Conservation (phyloP, 2,329 filamentous ascomycete genomes). For the Hymenoscyphus occultus region DNA sequence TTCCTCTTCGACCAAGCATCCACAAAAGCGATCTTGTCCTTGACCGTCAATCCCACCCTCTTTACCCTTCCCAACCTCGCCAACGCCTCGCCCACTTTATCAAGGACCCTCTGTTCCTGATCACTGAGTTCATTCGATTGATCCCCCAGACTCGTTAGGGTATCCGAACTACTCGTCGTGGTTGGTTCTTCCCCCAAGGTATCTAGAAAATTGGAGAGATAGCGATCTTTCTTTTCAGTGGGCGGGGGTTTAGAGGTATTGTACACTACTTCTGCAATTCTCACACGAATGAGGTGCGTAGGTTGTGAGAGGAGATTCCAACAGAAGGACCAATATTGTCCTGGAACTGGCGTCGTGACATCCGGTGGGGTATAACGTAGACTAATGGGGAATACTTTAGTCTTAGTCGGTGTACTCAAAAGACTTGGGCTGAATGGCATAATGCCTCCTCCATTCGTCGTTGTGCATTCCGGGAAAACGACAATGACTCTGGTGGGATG, state of each 20-base stretch:
- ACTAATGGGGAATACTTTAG: slow-evolving; percentile 85
- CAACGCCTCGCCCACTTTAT: slow-evolving; percentile 78
- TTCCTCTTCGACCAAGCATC: slow-evolving; percentile 59
- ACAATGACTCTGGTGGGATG: slow-evolving; percentile 76
- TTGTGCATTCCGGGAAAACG: slow-evolving; percentile 90
- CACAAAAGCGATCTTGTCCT: slow-evolving; percentile 81
- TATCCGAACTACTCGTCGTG: slow-evolving; percentile 35
- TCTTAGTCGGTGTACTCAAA: slow-evolving; percentile 60
- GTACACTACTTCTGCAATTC: slow-evolving; percentile 74
- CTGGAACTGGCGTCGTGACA: slow-evolving; percentile 85
- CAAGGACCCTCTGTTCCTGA: slow-evolving; percentile 69
- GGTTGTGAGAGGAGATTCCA: slow-evolving; percentile 84
- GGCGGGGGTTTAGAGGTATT: slow-evolving; percentile 44
- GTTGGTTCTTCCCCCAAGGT: slow-evolving; percentile 30
- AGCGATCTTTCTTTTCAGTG: slow-evolving; percentile 36
- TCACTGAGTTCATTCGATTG: slow-evolving; percentile 26
- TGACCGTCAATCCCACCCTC: slow-evolving; percentile 77
- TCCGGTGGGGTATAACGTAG: slow-evolving; percentile 86
- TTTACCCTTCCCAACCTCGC: slow-evolving; percentile 86
- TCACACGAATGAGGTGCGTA: slow-evolving; percentile 85
- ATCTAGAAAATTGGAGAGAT: slow-evolving; percentile 33
- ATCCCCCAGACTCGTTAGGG: slow-evolving; percentile 29
- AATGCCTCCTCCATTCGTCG: slow-evolving; percentile 89
- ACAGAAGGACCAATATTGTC: slow-evolving; percentile 68
- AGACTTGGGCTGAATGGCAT: slow-evolving; percentile 79